phyloP scores from a whole-genome alignment of 2,329 filamentous ascomycete species.

The Aspergillus sp. region DNA sequence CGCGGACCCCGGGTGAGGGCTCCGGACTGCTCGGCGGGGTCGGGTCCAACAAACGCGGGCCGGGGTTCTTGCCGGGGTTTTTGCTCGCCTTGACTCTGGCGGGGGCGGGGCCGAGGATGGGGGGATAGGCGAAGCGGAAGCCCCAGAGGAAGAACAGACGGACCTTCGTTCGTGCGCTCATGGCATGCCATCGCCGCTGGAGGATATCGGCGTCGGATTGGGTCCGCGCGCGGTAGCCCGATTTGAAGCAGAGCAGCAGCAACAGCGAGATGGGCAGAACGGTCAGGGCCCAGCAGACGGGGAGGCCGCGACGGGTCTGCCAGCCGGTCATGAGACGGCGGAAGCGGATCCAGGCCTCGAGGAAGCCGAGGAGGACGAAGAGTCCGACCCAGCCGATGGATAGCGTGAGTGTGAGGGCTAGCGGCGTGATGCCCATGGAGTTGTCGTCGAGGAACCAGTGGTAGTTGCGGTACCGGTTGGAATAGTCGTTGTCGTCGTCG shows the following conservation, averaged over 20 bases:
- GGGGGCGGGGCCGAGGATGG: slow-evolving; percentile 28
- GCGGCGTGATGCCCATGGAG: slow-evolving; percentile 21
- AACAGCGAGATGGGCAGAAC: slow-evolving; percentile 21
- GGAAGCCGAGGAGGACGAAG: slow-evolving; percentile 25
- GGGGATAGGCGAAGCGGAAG: slow-evolving; percentile 29
- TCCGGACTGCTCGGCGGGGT: slow-evolving; percentile 3
- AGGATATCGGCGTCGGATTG: slow-evolving; percentile 25
- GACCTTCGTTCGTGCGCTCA: slow-evolving; percentile 24
- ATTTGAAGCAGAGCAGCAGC: slow-evolving; percentile 25
- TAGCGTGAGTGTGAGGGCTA: slow-evolving; percentile 24
- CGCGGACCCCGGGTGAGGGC: too few relatives aligned
- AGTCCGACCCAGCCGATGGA: slow-evolving; percentile 28
- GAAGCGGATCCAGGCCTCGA: slow-evolving; percentile 32
- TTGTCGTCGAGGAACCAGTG: slow-evolving; percentile 24
- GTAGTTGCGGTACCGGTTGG: slow-evolving; percentile 6
- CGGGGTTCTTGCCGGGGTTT: slow-evolving; percentile 17
- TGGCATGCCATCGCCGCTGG: slow-evolving; percentile 24
- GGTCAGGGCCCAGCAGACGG: slow-evolving; percentile 27
- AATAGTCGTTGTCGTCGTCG: slow-evolving; percentile 10
- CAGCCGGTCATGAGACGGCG: slow-evolving; percentile 33
- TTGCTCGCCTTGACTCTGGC: slow-evolving; percentile 20
- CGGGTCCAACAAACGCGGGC: slow-evolving; percentile 20
- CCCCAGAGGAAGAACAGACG: slow-evolving; percentile 29
- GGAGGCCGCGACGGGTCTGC: slow-evolving; percentile 32
- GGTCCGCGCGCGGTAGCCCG: slow-evolving; percentile 27